A percentile compares a stretch with the other conserved stretches of the same genome.
Evolutionary conservation across 495 filamentous ascomycete genomes (phyloP).

Genomic region (Ascodesmis nigricans): DNA sequence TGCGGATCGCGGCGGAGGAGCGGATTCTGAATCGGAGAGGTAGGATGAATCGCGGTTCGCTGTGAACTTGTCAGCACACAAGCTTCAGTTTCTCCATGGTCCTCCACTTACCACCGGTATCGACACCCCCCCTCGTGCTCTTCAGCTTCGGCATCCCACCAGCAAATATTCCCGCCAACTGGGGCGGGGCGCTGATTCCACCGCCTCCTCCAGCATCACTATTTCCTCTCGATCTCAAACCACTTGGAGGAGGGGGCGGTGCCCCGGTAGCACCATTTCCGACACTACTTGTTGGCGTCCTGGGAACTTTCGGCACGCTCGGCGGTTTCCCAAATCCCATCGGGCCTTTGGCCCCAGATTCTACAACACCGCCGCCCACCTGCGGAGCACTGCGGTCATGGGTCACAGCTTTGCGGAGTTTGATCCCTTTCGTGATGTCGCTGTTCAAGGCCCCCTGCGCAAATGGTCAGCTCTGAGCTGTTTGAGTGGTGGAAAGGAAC

Average conservation of each 20-base stretch:
- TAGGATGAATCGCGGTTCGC: conserved; percentile 57
- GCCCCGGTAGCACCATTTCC: too few species aligned
- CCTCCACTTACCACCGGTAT: conserved; percentile 46
- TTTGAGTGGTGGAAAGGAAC: conserved; percentile 1
- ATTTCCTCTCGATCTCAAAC: too few species aligned
- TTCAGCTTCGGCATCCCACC: conserved; percentile 89
- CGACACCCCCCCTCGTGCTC: conserved; percentile 63
- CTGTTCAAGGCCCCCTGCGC: conserved; percentile 69
- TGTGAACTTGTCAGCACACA: conserved; percentile 21
- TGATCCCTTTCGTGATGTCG: conserved; percentile 67
- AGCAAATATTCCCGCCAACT: conserved; percentile 73
- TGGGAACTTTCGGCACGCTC: conserved; percentile 28
- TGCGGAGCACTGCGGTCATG: conserved; percentile 84
- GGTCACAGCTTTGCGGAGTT: conserved; percentile 69
- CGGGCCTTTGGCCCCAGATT: conserved; percentile 31
- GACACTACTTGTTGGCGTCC: too few species aligned
- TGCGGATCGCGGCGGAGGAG: conserved; percentile 28
- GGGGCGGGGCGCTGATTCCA: conserved; percentile 40
- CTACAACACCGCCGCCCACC: conserved; percentile 27
- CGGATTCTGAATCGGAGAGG: conserved; percentile 45
- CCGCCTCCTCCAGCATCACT: conserved; percentile 25
- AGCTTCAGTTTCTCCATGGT: background rate
- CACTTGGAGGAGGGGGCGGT: conserved; percentile 60
- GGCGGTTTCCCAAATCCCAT: conserved; percentile 29
- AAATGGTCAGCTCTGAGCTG: too few species aligned